These are phyloP conservation scores for Torulaspora indica DNA, from an alignment of 805 yeast species.

Conservation along the genomic window DNA sequence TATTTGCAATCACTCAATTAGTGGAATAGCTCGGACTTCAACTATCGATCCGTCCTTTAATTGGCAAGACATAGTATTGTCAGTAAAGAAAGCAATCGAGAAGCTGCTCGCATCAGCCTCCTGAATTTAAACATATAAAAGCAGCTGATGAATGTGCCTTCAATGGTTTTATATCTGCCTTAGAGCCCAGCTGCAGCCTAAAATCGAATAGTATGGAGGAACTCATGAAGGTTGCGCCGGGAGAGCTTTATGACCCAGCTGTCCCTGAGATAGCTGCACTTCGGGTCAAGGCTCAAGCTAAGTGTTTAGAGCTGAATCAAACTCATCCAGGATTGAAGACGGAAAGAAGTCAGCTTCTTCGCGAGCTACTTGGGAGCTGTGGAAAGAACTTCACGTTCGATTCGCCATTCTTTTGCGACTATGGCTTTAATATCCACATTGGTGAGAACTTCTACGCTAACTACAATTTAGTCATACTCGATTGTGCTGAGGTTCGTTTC, in stretches of 20 bases:
- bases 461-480: slow-evolving; percentile 51
- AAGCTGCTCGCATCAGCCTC: too few relatives aligned
- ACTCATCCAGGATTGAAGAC: slow-evolving; percentile 23
- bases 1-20: too few relatives aligned
- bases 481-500: slow-evolving; percentile 54
- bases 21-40: too few relatives aligned
- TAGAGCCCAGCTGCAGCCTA: too few relatives aligned
- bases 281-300: neutral
- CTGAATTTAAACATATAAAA: too few relatives aligned
- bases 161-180: too few relatives aligned
- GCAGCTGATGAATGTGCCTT: too few relatives aligned
- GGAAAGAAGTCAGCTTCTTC: slow-evolving; percentile 8
- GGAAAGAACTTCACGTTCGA: slow-evolving; percentile 45
- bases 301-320: neutral
- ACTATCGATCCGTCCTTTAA: too few relatives aligned
- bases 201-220: slow-evolving; percentile 30
- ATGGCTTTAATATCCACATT: slow-evolving; percentile 55
- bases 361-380: slow-evolving; percentile 45
- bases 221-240: slow-evolving; percentile 26
- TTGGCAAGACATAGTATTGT: too few relatives aligned
- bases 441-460: slow-evolving; percentile 61
- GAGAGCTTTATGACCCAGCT: neutral
- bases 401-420: slow-evolving; percentile 60
- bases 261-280: neutral
- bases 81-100: too few relatives aligned